phyloP scores from a whole-genome alignment of 331 rosid species.

The Malus hybrid region DNA sequence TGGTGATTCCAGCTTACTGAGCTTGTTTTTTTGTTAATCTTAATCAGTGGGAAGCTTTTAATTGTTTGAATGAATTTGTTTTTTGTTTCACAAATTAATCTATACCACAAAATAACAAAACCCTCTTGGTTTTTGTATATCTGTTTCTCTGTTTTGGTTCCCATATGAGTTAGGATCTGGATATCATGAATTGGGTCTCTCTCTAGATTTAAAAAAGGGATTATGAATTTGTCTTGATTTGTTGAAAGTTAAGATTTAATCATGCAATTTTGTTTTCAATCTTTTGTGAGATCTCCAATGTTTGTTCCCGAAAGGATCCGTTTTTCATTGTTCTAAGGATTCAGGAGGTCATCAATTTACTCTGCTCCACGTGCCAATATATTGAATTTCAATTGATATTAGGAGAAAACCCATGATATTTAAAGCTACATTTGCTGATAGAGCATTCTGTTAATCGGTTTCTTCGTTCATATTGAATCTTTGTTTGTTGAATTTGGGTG shows the following conservation, averaged over 20 bases:
- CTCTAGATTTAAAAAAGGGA: background rate
- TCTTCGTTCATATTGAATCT: background rate
- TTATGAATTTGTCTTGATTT: background rate
- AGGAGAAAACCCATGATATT: background rate
- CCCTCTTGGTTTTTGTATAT: background rate
- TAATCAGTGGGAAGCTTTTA: background rate
- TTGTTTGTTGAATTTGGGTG: constrained; percentile 1
- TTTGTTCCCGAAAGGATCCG: no score
- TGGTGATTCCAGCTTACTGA: background rate
- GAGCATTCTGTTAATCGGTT: background rate
- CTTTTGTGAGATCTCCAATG: background rate
- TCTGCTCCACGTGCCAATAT: background rate
- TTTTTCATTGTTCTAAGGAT: background rate
- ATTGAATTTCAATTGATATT: background rate
- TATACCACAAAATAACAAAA: background rate
- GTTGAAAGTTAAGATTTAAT: background rate
- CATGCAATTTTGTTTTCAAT: background rate
- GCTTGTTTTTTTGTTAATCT: background rate
- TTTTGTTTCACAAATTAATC: background rate
- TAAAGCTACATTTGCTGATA: background rate
- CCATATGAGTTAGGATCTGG: constrained; percentile 3
- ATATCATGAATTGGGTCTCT: background rate
- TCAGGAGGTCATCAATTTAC: background rate
- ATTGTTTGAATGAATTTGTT: background rate
- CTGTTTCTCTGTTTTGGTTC: background rate